Evolutionary conservation across 768 basidiomycete genomes (phyloP), one percentile per base, ranked within the genome.

Genomic region (Lentinus tigrinus): DNA sequence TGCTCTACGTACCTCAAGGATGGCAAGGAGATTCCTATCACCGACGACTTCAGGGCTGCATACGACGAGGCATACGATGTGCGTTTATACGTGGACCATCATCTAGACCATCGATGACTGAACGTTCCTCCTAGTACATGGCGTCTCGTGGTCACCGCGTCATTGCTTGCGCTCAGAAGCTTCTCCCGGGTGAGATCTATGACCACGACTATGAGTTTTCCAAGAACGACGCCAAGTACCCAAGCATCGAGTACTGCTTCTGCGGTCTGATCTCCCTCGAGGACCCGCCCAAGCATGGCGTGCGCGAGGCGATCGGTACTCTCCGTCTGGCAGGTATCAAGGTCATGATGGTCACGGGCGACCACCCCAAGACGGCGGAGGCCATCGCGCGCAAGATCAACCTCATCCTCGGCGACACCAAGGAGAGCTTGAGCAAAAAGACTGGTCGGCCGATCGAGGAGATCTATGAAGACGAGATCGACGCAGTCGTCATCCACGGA

Each of bases 291-390:
- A 87, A 87, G 63, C 84, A 86, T 61, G 85, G 87, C 26, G 85
- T 88, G 13, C 81, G 87, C 34, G 85, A 88, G 63, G 87, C 85
- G 10, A 86, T 88, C 62, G 85, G 85, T 4, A 86, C 84, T 24
- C 80, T 88, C 51, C 80, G 87, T 56, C 76, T 87, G 8, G 86
- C 87, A 3, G 87, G 87, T 1, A 88, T 88, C 67, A 87, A 86
- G 69, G 85, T 88, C 34, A 87, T 87, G 82, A 88, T 88, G 87
- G 83, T 88, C 5, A 88, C 85, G 23, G 85, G 84, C 57, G 85
- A 88, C 65, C 86, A 88, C 69, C 85, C 85, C 1, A 87, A 87
- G 71, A 88, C 87, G 0, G 87, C 87, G 1, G 85, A 88, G 67
- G 86, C 87, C 16, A 87, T 88, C 58, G 86, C 86, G 11, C 78